Conservation (phyloP, 2,329 filamentous ascomycete genomes). For the Nemania sp. region DNA sequence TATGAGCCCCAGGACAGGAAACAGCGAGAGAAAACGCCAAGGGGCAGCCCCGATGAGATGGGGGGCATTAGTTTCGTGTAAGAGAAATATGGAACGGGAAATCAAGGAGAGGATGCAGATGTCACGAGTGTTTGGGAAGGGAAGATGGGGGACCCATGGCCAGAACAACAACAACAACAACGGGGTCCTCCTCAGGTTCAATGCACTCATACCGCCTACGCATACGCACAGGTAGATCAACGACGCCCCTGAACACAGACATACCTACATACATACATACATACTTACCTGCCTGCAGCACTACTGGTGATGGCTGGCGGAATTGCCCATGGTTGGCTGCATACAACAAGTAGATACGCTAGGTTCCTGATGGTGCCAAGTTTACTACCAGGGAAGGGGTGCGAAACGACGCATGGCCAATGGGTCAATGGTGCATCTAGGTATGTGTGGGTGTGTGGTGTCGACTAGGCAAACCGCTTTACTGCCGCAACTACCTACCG, state of each 20-base stretch:
- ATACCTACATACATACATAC: neutral
- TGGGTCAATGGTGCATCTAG: neutral
- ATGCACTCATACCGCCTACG: neutral
- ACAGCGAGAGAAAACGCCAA: slow-evolving; percentile 30
- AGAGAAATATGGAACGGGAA: slow-evolving; percentile 35
- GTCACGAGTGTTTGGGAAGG: slow-evolving; percentile 27
- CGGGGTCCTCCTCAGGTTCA: neutral
- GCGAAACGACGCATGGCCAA: neutral
- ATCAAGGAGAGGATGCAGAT: slow-evolving; percentile 29
- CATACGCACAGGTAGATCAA: too few relatives aligned
- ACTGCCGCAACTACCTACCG: too few relatives aligned
- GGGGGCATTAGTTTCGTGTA: slow-evolving; percentile 29
- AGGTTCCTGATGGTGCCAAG: neutral
- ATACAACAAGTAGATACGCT: neutral
- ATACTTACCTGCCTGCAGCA: neutral
- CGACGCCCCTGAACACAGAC: neutral
- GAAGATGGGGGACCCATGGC: neutral
- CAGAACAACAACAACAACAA: slow-evolving; percentile 17
- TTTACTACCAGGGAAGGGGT: neutral
- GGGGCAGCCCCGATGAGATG: slow-evolving; percentile 12
- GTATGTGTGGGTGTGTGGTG: too few relatives aligned
- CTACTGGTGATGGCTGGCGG: neutral
- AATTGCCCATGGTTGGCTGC: slow-evolving; percentile 11
- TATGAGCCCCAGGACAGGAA: slow-evolving; percentile 9
- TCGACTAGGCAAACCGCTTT: too few relatives aligned